Evolutionary conservation across 257 asterid species (phyloP).

Genomic region (Solanum chilense): DNA sequence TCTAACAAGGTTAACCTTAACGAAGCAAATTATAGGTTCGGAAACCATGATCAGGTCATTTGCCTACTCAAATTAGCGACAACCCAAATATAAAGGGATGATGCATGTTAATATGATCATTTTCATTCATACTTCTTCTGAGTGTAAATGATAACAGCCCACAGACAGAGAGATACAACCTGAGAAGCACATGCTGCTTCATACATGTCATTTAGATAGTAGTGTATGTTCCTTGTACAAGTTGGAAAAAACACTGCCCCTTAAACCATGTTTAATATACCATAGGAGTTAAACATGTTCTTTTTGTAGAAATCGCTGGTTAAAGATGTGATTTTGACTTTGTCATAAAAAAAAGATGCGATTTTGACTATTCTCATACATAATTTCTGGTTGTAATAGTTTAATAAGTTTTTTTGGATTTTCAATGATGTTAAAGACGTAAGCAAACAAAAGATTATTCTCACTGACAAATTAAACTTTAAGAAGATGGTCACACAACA

Average conservation of each 20-base stretch:
- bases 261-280: not conserved
- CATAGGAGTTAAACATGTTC: not conserved
- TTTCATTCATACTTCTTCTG: not conserved
- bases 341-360: not conserved
- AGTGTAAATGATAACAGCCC: not conserved
- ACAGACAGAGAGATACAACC: not conserved
- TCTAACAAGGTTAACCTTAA: not conserved
- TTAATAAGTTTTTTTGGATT: not conserved
- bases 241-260: not conserved
- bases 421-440: not conserved
- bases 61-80: not conserved
- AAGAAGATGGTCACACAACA: not conserved
- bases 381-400: not conserved
- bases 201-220: not conserved
- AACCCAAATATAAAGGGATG: not conserved
- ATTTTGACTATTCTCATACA: not conserved
- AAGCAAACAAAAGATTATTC: not conserved
- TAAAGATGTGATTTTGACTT: not conserved
- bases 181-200: not conserved
- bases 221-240: not conserved
- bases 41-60: not conserved
- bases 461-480: not conserved
- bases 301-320: not conserved
- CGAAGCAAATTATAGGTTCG: not conserved
- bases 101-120: not conserved